Percentiles rank a stretch among this genome's conserved stretches.
Conservation (phyloP, 2,329 filamentous ascomycete genomes). For the Dactylellina parvicollis region DNA sequence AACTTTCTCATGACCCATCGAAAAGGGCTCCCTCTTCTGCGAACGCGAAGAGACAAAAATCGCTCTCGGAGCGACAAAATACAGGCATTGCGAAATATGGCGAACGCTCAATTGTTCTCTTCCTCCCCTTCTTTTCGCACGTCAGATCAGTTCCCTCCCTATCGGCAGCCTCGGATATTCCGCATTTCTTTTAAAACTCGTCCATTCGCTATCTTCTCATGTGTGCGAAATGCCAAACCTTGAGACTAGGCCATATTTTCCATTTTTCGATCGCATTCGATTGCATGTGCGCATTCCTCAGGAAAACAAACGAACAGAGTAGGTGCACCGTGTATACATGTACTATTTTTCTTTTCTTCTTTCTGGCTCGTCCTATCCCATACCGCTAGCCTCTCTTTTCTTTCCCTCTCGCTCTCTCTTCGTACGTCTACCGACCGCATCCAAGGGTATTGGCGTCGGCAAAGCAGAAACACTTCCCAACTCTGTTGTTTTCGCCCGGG, state of each 20-base stretch:
- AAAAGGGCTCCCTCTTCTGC: constrained; percentile 36
- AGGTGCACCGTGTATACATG: constrained; percentile 28
- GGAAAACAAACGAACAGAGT: constrained; percentile 32
- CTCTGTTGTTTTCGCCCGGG: neutral
- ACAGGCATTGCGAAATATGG: neutral
- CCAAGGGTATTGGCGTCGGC: constrained; percentile 29
- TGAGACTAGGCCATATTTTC: constrained; percentile 41
- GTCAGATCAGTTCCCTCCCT: no score
- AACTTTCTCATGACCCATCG: constrained; percentile 46
- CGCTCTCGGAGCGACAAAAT: constrained; percentile 20
- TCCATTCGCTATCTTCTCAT: constrained; percentile 4
- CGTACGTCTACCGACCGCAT: neutral
- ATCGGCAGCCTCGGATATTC: constrained; percentile 6
- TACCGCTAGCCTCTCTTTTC: neutral
- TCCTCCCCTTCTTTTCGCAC: neutral
- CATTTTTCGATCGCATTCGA: constrained; percentile 50
- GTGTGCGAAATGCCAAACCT: constrained; percentile 25
- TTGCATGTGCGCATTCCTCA: constrained; percentile 52
- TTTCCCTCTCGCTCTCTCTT: neutral
- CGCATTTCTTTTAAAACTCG: constrained; percentile 3
- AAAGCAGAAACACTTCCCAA: constrained; percentile 19
- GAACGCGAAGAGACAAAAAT: constrained; percentile 26
- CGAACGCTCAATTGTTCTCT: constrained; percentile 13
- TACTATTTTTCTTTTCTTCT: constrained; percentile 9
- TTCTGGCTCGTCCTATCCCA: no score